A percentile compares a stretch with the other conserved stretches of the same genome.
Conservation (phyloP, 495 filamentous ascomycete species). For the Entonaema liquescens region DNA sequence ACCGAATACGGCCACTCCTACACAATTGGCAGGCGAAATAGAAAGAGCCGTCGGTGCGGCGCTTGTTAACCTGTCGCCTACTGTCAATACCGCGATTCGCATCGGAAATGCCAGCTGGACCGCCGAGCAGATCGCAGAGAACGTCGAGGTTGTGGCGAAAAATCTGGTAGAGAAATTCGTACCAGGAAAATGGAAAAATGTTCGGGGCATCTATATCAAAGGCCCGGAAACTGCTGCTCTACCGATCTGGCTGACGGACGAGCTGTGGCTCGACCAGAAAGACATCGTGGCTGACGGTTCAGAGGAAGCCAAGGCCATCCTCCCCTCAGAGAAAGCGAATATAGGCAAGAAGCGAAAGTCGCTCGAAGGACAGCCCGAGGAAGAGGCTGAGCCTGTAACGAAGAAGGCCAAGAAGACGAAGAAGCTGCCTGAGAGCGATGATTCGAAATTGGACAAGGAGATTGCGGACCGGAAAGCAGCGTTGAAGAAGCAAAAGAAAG, state of each 20-base stretch:
- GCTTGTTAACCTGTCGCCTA: conserved; percentile 75
- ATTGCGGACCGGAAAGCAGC: conserved; percentile 67
- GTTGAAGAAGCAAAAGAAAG: conserved; percentile 65
- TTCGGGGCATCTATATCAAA: conserved; percentile 88
- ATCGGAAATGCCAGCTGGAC: conserved; percentile 77
- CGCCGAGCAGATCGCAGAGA: conserved; percentile 78
- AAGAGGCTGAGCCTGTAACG: conserved; percentile 51
- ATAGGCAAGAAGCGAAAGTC: conserved; percentile 74
- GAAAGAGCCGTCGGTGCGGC: conserved; percentile 65
- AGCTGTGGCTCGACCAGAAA: conserved; percentile 84
- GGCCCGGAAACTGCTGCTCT: conserved; percentile 79
- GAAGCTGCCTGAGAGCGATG: conserved; percentile 58
- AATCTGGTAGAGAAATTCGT: conserved; percentile 79
- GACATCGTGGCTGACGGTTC: conserved; percentile 75
- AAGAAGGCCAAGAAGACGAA: conserved; percentile 63
- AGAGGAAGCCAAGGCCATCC: conserved; percentile 55
- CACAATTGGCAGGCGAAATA: conserved; percentile 42
- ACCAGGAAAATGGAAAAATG: conserved; percentile 82
- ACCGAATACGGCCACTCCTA: conserved; percentile 35
- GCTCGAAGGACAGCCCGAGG: conserved; percentile 44
- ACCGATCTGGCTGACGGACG: conserved; percentile 89
- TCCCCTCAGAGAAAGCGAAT: conserved; percentile 61
- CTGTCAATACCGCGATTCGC: conserved; percentile 70
- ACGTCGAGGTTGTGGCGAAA: conserved; percentile 74
- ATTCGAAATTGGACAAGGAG: conserved; percentile 66